Conservation (phyloP, 1,139 yeast genomes). For the Scheffersomyces parashehatae region DNA sequence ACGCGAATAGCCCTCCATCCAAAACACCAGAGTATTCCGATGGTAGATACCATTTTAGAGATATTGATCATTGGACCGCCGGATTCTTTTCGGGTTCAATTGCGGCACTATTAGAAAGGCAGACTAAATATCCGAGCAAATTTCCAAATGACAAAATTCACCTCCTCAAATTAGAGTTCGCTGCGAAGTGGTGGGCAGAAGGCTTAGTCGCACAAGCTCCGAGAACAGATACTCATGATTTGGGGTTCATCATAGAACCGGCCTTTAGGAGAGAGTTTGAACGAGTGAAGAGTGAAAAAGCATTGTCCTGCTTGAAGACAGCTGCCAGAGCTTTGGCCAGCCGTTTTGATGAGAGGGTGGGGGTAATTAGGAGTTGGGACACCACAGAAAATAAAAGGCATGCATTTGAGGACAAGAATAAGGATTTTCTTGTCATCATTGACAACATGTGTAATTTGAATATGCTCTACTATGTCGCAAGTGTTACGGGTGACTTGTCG, state of each 20-base stretch:
- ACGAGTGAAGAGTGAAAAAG: slow-evolving; percentile 11
- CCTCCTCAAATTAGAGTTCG: slow-evolving; percentile 14
- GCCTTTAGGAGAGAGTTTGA: slow-evolving; percentile 21
- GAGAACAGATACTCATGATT: slow-evolving; percentile 27
- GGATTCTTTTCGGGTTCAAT: slow-evolving; percentile 28
- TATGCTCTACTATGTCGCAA: slow-evolving; percentile 23
- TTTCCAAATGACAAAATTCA: slow-evolving; percentile 9
- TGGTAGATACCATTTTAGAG: slow-evolving; percentile 14
- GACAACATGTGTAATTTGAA: slow-evolving; percentile 31
- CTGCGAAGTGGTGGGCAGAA: slow-evolving; percentile 23
- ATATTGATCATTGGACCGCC: slow-evolving; percentile 25
- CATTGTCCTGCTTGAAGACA: slow-evolving; percentile 16
- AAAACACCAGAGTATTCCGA: slow-evolving; percentile 12
- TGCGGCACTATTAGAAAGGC: slow-evolving; percentile 20
- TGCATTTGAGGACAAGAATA: slow-evolving; percentile 11
- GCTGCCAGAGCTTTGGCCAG: slow-evolving; percentile 25
- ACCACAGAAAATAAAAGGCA: slow-evolving; percentile 12
- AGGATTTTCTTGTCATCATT: slow-evolving; percentile 25
- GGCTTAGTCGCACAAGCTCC: slow-evolving; percentile 16
- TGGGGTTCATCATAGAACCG: slow-evolving; percentile 25
- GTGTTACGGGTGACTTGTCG: slow-evolving; percentile 21
- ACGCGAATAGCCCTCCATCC: slow-evolving; percentile 8
- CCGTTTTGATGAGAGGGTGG: slow-evolving; percentile 21
- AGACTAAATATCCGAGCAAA: slow-evolving; percentile 10
- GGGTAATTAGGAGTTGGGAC: slow-evolving; percentile 26